Evolutionary conservation across 2,329 filamentous ascomycete species (phyloP).

Genomic region (Microdochium bolleyi): DNA sequence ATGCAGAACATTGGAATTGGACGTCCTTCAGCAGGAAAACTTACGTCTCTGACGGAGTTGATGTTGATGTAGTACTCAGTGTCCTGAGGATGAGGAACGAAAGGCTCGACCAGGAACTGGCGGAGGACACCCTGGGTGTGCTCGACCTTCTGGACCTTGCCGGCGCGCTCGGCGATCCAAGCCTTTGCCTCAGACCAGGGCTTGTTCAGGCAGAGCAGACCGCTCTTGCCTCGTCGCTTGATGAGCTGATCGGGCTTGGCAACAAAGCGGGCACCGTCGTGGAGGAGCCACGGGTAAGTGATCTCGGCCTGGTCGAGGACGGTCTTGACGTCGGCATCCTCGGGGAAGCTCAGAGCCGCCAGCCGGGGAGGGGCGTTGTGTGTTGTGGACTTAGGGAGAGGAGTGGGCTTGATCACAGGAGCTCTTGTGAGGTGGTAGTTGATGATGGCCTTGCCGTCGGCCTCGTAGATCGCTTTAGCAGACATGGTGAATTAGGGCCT

Average conservation of each 20-base stretch:
- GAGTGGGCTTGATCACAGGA: conserved; percentile 94
- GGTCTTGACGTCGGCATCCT: conserved; percentile 72
- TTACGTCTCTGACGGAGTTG: conserved; percentile 98
- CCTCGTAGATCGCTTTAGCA: conserved; percentile 96
- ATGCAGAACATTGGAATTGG: conserved; percentile 1
- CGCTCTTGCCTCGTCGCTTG: conserved; percentile 99
- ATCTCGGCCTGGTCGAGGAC: conserved; percentile 93
- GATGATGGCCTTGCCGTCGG: conserved; percentile 99
- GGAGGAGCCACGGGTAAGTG: conserved; percentile 93
- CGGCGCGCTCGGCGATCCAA: conserved; percentile 88
- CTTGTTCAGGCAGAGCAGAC: conserved; percentile 94
- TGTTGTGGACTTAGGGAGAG: conserved; percentile 72
- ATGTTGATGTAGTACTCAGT: conserved; percentile 99
- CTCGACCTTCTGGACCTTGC: conserved; percentile 91
- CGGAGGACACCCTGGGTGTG: conserved; percentile 79
- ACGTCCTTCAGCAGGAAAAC: conserved; percentile 29
- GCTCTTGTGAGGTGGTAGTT: conserved; percentile 99
- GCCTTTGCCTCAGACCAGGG: conserved; percentile 87
- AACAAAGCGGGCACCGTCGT: conserved; percentile 80
- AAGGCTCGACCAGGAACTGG: conserved; percentile 97
- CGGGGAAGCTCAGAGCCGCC: conserved; percentile 86
- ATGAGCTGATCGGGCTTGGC: conserved; percentile 99
- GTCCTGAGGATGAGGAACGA: conserved; percentile 88
- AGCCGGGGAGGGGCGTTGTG: conserved; percentile 92
- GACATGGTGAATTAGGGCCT: conserved; percentile 54